Base-by-base conservation (phyloP, 225 moss, liverwort and hornwort genomes). In the Anthoceros angustus region DNA sequence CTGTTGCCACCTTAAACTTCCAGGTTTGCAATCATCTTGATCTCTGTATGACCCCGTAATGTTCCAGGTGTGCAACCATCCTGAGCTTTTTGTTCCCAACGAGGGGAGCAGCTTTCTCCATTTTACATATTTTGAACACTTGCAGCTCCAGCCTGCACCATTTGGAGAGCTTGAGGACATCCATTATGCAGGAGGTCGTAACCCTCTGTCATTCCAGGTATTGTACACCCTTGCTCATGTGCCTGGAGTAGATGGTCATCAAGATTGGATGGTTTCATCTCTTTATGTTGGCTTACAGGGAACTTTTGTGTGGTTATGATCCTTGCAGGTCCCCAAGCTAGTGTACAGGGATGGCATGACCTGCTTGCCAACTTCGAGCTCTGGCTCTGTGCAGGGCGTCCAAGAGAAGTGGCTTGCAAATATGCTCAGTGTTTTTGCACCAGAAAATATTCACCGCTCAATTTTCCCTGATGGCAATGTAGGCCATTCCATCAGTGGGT, bases 61-160 rank as follows among this genome's bases (percentile, higher is more conserved):
- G 40, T 55, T 18, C 43, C 80, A 92, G 92, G 92, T 92, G 14
- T 92, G 92, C 65, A 92, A 88, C 78, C 92, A 92, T 76, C 92
- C 92, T 21, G 92, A 92, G 81, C 77, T 92, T 66, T 92, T 92
- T 67, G 92, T 88, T 72, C 82, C 88, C 45, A 92, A 92, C 62
- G 92, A 92, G 80, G 92, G 92, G 64, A 79, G 77, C 43, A 88
- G 88, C 45, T 92, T 88, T 8, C 74, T 88, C 38, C 92, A 92
- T 62, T 92, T 92, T 49, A 77, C 88, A 32, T 32, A 32, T 32
- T 41, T 77, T 39, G 61, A 81, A 73, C 74, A 80, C 25, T 80
- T 86, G 48, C 69, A 82, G 66, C 78, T 92, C 18, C 81, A 82
- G 63, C 92, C 92, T 42, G 73, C 92, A 14, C 81, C 78, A 2